Evolutionary conservation across 1,284 basidiomycete genomes (phyloP).

Genomic region (Ganoderma sinense): DNA sequence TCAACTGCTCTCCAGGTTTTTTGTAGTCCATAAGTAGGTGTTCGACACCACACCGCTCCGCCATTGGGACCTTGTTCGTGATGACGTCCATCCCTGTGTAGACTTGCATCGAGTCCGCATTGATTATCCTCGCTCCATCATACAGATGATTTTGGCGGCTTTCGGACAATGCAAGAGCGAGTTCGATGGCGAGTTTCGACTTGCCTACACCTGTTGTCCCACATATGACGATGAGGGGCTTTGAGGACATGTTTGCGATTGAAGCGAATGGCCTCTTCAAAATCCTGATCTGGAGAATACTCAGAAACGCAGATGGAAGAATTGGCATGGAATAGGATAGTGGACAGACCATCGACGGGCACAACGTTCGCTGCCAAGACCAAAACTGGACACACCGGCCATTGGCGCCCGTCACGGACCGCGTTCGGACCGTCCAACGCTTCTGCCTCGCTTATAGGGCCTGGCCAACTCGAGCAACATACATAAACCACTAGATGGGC

Average conservation of each 20-base stretch:
- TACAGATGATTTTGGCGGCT: constrained; percentile 48
- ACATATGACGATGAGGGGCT: constrained; percentile 84
- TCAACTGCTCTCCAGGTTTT: constrained; percentile 85
- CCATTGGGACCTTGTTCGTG: constrained; percentile 90
- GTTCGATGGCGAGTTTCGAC: constrained; percentile 90
- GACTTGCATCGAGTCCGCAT: constrained; percentile 98
- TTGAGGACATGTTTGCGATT: constrained; percentile 39
- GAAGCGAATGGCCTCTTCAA: background rate
- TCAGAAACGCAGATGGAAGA: background rate
- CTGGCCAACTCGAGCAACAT: background rate
- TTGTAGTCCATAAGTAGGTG: constrained; percentile 94
- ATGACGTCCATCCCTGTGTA: constrained; percentile 95
- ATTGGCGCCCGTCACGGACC: no score
- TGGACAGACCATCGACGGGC: background rate
- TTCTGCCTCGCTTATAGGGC: no score
- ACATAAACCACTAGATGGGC: background rate
- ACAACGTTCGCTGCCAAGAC: background rate
- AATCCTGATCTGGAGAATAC: background rate
- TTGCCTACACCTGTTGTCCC: constrained; percentile 98
- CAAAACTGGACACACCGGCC: background rate
- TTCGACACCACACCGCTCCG: constrained; percentile 83
- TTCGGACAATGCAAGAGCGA: constrained; percentile 70
- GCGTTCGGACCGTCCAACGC: no score
- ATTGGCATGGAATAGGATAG: background rate
- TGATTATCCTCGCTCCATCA: constrained; percentile 81